Evolutionary conservation across 2,329 filamentous ascomycete species (phyloP), one percentile per base, ranked within the genome.

Genomic region (Myriosclerotinia scirpicola): DNA sequence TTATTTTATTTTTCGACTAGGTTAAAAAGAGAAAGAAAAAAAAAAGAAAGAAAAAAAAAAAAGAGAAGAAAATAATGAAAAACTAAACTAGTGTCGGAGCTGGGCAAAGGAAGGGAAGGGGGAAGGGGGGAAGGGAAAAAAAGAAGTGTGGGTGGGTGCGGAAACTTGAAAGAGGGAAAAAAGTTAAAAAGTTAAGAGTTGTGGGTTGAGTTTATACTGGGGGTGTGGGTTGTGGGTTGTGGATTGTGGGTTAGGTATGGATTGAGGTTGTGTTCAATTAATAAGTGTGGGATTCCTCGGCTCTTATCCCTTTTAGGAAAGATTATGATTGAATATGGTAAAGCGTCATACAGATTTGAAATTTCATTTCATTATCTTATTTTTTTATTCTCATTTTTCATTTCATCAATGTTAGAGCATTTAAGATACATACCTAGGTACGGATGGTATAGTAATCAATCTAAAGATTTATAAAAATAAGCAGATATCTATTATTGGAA

Each of bases 21-120:
- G n/a, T n/a, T n/a, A 42, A 42, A 42, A 4, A 42, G 15, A 42
- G 40, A 42, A 42, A 42, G 9, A 8, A 8, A 15, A 14, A 42
- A 42, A 42, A 42, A 42, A 42, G 2, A n/a, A 40, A 53, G 30
- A 14, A 15, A 42, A 3, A 26, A 42, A 30, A 9, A 12, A 34
- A 42, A 14, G 7, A 22, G 9, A 34, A 26, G 30, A 42, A 20
- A 53, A 11, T 5, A 17, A n/a, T 34, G 20, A 17, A 14, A 8
- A n/a, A n/a, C n/a, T n/a, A n/a, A n/a, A n/a, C n/a, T n/a, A n/a
- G n/a, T n/a, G n/a, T n/a, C n/a, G n/a, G n/a, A n/a, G n/a, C n/a
- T n/a, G n/a, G n/a, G n/a, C n/a, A n/a, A n/a, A n/a, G n/a, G n/a
- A 38, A 63, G 50, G 14, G 38, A 53, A 34, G 38, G 60, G 15